phyloP scores from a whole-genome alignment of 2,329 filamentous ascomycete genomes.

The Pleomassaria siparia region DNA sequence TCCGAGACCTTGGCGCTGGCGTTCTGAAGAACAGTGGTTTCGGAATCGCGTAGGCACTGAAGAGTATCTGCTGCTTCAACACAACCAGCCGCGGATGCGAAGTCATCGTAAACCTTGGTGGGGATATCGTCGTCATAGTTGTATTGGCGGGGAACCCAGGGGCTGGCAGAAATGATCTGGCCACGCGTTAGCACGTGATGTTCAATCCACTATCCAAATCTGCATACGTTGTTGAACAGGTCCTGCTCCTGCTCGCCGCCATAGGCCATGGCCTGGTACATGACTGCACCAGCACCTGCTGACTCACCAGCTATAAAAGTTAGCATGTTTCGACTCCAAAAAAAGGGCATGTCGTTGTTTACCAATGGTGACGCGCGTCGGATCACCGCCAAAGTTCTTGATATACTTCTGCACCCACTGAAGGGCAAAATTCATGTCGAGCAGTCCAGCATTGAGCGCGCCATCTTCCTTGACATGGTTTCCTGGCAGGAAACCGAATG shows the following conservation, averaged over 20 bases:
- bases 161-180: slow-evolving; percentile 34
- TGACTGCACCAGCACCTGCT: slow-evolving; percentile 61
- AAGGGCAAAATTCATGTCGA: slow-evolving; percentile 64
- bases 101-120: slow-evolving; percentile 29
- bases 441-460: slow-evolving; percentile 62
- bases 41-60: slow-evolving; percentile 27
- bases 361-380: slow-evolving; percentile 60
- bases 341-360: background rate
- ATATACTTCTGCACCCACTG: slow-evolving; percentile 66
- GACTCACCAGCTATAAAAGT: slow-evolving; percentile 51
- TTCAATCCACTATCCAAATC: slow-evolving; percentile 19
- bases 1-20: slow-evolving; percentile 34
- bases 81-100: slow-evolving; percentile 33
- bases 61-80: slow-evolving; percentile 23
- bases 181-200: slow-evolving; percentile 16
- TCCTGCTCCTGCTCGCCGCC: slow-evolving; percentile 36
- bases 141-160: slow-evolving; percentile 36
- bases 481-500: slow-evolving; percentile 64
- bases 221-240: slow-evolving; percentile 36
- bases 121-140: slow-evolving; percentile 36
- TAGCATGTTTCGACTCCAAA: background rate
- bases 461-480: slow-evolving; percentile 58
- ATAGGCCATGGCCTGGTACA: slow-evolving; percentile 45
- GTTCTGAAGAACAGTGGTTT: slow-evolving; percentile 28
- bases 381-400: slow-evolving; percentile 53